Conservation (phyloP, 306 rosid species). For the Corylus heterophylla region DNA sequence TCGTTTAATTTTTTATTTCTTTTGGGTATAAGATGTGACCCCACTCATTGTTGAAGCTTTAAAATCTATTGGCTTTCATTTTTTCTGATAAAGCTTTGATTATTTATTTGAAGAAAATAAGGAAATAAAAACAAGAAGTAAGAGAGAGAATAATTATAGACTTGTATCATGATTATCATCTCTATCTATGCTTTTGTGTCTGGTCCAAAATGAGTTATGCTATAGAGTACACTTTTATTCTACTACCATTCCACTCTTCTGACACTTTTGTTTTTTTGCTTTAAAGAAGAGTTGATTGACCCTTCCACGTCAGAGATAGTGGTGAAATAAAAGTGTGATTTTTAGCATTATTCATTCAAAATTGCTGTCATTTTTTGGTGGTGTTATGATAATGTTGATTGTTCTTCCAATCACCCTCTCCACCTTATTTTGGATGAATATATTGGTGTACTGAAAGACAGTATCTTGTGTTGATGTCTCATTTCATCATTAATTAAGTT, state of each 20-base stretch:
- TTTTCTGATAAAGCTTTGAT: background rate
- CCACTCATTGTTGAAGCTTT: background rate
- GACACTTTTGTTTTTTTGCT: too few relatives aligned
- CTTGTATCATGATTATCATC: background rate
- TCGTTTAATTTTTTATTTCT: slow-evolving; percentile 7
- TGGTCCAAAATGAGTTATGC: background rate
- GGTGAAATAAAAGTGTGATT: too few relatives aligned
- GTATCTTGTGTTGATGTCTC: background rate
- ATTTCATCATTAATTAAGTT: background rate
- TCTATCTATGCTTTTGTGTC: slow-evolving; percentile 10
- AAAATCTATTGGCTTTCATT: background rate
- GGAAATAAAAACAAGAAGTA: background rate
- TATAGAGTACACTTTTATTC: too few relatives aligned
- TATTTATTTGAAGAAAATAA: background rate
- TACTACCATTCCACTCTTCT: too few relatives aligned
- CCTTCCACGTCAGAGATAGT: too few relatives aligned
- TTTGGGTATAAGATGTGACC: background rate
- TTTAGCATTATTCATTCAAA: background rate
- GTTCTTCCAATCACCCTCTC: background rate
- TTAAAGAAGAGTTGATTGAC: too few relatives aligned
- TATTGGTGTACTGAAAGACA: background rate
- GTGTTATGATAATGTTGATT: slow-evolving; percentile 8
- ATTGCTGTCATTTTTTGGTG: slow-evolving; percentile 13
- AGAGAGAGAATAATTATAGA: slow-evolving; percentile 11
- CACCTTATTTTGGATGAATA: slow-evolving; percentile 6